Percentiles rank a stretch among this genome's conserved stretches.
Conservation (phyloP, 2,329 filamentous ascomycete genomes). For the Aspergillus tanneri region DNA sequence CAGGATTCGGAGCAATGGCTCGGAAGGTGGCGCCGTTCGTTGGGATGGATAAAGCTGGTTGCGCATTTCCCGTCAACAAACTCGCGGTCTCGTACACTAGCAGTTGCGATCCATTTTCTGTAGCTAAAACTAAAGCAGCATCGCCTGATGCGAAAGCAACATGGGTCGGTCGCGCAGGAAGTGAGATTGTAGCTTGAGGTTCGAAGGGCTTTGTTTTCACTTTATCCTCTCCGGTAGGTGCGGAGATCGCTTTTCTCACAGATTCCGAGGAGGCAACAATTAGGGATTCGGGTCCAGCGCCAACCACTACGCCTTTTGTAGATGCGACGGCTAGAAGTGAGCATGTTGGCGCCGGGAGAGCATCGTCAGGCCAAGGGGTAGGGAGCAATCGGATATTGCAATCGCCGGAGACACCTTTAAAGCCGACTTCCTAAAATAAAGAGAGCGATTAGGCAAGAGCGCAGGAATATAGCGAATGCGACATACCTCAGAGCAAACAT, state of each 20-base stretch:
- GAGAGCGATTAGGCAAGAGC: background rate
- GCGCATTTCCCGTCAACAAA: conserved; percentile 64
- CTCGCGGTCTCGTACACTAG: conserved; percentile 76
- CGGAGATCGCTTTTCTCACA: conserved; percentile 71
- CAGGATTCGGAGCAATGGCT: conserved; percentile 76
- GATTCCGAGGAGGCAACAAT: conserved; percentile 73
- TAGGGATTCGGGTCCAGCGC: conserved; percentile 78
- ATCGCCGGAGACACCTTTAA: conserved; percentile 75
- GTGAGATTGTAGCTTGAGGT: conserved; percentile 69
- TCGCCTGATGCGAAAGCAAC: conserved; percentile 90
- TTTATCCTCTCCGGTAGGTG: conserved; percentile 55
- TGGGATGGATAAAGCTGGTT: conserved; percentile 70
- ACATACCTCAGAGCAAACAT: conserved; percentile 77
- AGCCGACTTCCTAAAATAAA: conserved; percentile 66
- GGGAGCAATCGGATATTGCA: conserved; percentile 78
- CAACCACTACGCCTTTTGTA: conserved; percentile 76
- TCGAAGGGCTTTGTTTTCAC: conserved; percentile 68
- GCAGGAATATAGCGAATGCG: conserved; percentile 8
- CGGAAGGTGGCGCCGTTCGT: conserved; percentile 75
- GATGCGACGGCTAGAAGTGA: conserved; percentile 84
- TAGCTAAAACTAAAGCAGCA: conserved; percentile 75
- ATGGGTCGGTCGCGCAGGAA: conserved; percentile 78
- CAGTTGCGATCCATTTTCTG: conserved; percentile 76
- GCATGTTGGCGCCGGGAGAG: conserved; percentile 70
- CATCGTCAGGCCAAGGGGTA: conserved; percentile 68